Conservation (phyloP, 2,329 filamentous ascomycete species). For the Cryoendolithus antarcticus region DNA sequence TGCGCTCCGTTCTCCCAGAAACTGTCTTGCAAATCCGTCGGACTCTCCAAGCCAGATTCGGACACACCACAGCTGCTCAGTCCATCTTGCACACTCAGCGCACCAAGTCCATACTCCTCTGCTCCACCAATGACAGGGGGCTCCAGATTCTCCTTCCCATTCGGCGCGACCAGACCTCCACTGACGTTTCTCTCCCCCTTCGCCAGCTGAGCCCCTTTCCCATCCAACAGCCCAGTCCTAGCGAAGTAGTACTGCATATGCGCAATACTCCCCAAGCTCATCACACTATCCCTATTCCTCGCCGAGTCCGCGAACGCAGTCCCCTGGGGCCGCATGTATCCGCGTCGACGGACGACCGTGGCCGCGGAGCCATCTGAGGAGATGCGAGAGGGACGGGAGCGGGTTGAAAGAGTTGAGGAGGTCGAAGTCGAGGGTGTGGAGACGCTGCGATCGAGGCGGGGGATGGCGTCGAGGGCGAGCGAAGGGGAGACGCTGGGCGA, state of each 20-base stretch:
- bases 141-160: conserved; percentile 21
- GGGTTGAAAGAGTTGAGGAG: conserved; percentile 33
- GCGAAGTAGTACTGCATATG: conserved; percentile 99
- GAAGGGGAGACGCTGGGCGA: conserved; percentile 51
- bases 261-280: conserved; percentile 91
- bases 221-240: conserved; percentile 80
- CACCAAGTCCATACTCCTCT: conserved; percentile 14
- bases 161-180: not conserved
- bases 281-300: conserved; percentile 80
- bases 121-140: conserved; percentile 8
- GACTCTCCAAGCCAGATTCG: conserved; percentile 36
- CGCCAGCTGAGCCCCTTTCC: conserved; percentile 77
- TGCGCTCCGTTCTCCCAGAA: not conserved
- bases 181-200: conserved; percentile 43
- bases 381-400: conserved; percentile 39
- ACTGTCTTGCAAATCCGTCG: conserved; percentile 39
- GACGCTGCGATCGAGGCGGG: conserved; percentile 50
- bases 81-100: conserved; percentile 16
- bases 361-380: conserved; percentile 28
- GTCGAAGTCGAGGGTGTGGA: conserved; percentile 48
- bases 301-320: conserved; percentile 87
- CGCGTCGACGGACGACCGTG: conserved; percentile 46
- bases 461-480: conserved; percentile 48
- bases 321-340: conserved; percentile 77
- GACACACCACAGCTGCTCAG: conserved; percentile 17